Percentiles rank a stretch among this genome's conserved stretches.
These are phyloP conservation scores for Candida ulmi DNA, from an alignment of 805 yeast genomes.

Conservation along the genomic window DNA sequence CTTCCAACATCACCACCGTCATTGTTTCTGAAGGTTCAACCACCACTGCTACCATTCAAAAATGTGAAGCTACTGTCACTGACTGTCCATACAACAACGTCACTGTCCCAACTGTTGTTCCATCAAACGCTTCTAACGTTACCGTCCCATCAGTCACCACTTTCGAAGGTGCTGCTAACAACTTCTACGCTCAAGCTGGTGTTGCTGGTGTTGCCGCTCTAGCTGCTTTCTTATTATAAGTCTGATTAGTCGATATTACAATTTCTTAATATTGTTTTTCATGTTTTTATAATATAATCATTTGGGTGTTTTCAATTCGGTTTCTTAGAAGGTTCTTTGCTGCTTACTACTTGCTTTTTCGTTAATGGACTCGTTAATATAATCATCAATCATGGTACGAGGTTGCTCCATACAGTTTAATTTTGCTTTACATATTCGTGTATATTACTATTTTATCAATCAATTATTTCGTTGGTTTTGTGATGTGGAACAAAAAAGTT, in stretches of 20 bases:
- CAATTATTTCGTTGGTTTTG: too few species aligned
- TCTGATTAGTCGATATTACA: background rate
- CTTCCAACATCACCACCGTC: constrained; percentile 15
- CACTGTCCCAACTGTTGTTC: constrained; percentile 5
- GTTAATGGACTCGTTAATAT: too few species aligned
- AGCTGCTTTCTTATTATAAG: constrained; percentile 26
- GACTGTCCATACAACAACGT: constrained; percentile 9
- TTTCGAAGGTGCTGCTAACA: constrained; percentile 25
- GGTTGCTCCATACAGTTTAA: too few species aligned
- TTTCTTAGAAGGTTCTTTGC: background rate
- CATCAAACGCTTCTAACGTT: constrained; percentile 7
- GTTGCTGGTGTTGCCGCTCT: constrained; percentile 25
- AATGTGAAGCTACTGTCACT: constrained; percentile 12
- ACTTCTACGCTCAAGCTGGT: constrained; percentile 22
- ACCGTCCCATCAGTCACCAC: constrained; percentile 22
- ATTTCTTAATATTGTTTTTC: too few species aligned
- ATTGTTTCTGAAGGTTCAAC: constrained; percentile 9
- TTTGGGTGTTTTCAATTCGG: background rate
- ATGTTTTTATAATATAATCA: background rate
- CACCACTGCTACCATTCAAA: constrained; percentile 6
- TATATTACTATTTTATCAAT: too few species aligned
- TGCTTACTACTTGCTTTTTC: background rate
- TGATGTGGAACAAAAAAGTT: too few species aligned
- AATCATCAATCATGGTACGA: too few species aligned
- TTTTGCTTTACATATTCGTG: too few species aligned